phyloP scores from a whole-genome alignment of 2,329 filamentous ascomycete genomes.

The Fusarium sp. region DNA sequence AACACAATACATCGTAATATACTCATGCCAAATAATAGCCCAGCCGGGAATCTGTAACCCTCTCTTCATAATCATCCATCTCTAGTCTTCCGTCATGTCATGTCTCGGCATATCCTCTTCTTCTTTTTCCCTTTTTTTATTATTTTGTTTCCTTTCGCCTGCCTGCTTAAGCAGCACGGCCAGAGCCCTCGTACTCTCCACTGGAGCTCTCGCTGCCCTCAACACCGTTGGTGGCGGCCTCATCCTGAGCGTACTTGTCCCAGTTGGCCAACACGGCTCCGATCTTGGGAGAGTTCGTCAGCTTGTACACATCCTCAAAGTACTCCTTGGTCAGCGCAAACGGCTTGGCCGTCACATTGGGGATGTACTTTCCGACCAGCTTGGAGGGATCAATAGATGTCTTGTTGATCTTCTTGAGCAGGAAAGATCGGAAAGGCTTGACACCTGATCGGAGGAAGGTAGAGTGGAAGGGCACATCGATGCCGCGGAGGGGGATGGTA shows the following conservation, averaged over 20 bases:
- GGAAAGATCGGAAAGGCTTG: constrained; percentile 97
- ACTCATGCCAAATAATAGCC: constrained; percentile 40
- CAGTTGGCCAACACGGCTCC: constrained; percentile 86
- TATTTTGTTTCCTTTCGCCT: constrained; percentile 21
- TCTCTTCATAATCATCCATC: constrained; percentile 42
- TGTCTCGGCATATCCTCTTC: constrained; percentile 20
- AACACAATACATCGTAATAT: constrained; percentile 46
- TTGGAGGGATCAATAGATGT: constrained; percentile 97
- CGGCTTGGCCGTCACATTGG: constrained; percentile 95
- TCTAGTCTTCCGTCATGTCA: constrained; percentile 34
- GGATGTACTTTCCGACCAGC: constrained; percentile 97
- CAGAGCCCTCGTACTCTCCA: constrained; percentile 55
- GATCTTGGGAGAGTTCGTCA: constrained; percentile 87
- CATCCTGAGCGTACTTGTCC: constrained; percentile 74
- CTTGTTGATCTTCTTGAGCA: constrained; percentile 99
- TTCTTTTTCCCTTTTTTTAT: constrained; percentile 11
- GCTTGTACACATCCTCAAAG: constrained; percentile 96
- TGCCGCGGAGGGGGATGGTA: constrained; percentile 95
- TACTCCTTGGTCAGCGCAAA: constrained; percentile 98
- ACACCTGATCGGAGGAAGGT: constrained; percentile 98
- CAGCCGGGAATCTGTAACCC: constrained; percentile 37
- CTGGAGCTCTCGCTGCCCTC: constrained; percentile 55
- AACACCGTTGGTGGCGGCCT: constrained; percentile 51
- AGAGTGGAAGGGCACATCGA: constrained; percentile 99
- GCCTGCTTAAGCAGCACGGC: constrained; percentile 54